These are phyloP conservation scores for Phytopythium aichiense DNA, from an alignment of 352 stramenopile genomes.

Conservation along the genomic window DNA sequence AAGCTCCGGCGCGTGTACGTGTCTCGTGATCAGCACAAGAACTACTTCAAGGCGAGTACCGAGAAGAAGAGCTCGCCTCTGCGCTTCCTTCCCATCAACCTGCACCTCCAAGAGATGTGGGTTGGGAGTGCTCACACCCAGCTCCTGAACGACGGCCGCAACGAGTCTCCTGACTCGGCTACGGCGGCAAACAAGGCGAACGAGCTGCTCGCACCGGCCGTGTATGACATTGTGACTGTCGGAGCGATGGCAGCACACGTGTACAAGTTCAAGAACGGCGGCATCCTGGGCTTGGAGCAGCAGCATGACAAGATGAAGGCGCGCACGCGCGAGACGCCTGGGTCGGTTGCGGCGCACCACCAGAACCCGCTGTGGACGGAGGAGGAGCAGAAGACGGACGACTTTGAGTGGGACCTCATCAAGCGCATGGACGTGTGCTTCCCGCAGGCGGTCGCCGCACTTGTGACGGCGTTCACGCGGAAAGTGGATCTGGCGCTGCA, in stretches of 20 bases:
- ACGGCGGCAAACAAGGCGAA: slow-evolving; percentile 7
- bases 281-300: slow-evolving; percentile 70
- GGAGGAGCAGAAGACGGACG: slow-evolving; percentile 75
- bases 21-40: slow-evolving; percentile 60
- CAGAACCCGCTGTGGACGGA: slow-evolving; percentile 80
- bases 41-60: slow-evolving; percentile 85
- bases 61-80: slow-evolving; percentile 81
- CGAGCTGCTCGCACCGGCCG: slow-evolving; percentile 6
- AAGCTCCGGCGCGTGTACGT: slow-evolving; percentile 64
- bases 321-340: slow-evolving; percentile 43
- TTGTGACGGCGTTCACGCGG: slow-evolving; percentile 79
- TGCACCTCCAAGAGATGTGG: slow-evolving; percentile 87
- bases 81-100: slow-evolving; percentile 81
- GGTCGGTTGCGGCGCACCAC: slow-evolving; percentile 39
- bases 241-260: slow-evolving; percentile 83
- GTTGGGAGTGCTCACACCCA: slow-evolving; percentile 45
- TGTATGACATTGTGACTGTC: slow-evolving; percentile 86
- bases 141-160: slow-evolving; percentile 10
- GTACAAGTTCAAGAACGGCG: slow-evolving; percentile 88
- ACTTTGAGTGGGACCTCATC: slow-evolving; percentile 70
- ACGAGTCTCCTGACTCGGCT: slow-evolving; percentile 23
- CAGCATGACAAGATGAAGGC: slow-evolving; percentile 69
- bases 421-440: slow-evolving; percentile 87
- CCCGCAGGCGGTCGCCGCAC: slow-evolving; percentile 63
- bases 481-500: slow-evolving; percentile 79